Conservation (phyloP, 1,284 basidiomycete species). For the Papiliotrema terrestris region DNA sequence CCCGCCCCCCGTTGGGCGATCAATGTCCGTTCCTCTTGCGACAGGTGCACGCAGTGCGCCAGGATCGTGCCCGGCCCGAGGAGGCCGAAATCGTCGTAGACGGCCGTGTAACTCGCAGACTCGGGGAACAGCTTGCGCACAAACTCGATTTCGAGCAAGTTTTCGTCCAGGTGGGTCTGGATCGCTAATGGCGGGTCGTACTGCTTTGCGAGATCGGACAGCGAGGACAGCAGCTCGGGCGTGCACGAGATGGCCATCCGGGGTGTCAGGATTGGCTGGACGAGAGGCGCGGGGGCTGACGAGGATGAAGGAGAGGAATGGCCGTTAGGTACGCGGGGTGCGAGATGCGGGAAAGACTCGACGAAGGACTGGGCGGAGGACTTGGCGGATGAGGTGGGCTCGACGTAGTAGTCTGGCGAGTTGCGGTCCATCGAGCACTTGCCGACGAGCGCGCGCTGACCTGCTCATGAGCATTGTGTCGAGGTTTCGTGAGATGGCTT, state of each 20-base stretch:
- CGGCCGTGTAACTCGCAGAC: constrained; percentile 62
- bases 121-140: constrained; percentile 65
- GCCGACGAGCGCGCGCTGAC: constrained; percentile 84
- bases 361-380: constrained; percentile 64
- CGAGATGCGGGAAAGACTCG: constrained; percentile 55
- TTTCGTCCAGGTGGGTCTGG: constrained; percentile 93
- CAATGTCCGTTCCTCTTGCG: constrained; percentile 65
- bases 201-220: constrained; percentile 57
- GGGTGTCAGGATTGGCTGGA: constrained; percentile 88
- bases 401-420: constrained; percentile 67
- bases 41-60: constrained; percentile 76
- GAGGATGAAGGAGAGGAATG: constrained; percentile 11
- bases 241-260: constrained; percentile 95
- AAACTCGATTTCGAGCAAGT: constrained; percentile 66
- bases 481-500: constrained; percentile 12
- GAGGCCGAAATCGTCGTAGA: constrained; percentile 78
- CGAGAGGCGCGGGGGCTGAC: constrained; percentile 51
- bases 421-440: constrained; percentile 93
- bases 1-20: constrained; percentile 68
- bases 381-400: constrained; percentile 62
- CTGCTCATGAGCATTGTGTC: constrained; percentile 42
- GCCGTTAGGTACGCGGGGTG: too few relatives aligned
- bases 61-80: constrained; percentile 77
- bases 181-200: constrained; percentile 61
- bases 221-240: constrained; percentile 60